phyloP scores from a whole-genome alignment of 1,284 basidiomycete species.

The Rhodotorula sp. region DNA sequence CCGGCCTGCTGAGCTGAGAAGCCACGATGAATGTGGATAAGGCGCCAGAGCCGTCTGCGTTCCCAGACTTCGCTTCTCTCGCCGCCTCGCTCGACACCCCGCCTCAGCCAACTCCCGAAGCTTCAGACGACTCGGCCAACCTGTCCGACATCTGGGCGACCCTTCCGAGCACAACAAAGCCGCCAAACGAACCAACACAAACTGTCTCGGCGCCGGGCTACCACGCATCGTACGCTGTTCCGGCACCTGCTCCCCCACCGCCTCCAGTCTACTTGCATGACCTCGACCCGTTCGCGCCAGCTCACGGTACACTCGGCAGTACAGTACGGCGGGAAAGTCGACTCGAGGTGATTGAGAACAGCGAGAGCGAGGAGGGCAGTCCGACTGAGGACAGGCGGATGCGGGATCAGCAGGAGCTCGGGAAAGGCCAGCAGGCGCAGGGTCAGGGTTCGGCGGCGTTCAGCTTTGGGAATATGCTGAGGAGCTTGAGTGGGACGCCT shows the following conservation, averaged over 20 bases:
- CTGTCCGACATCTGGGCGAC: slow-evolving; percentile 19
- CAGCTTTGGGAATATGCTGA: slow-evolving; percentile 19
- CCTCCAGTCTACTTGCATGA: slow-evolving; percentile 10
- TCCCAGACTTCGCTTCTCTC: slow-evolving; percentile 15
- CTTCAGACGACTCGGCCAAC: not conserved
- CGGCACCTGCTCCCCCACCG: slow-evolving; percentile 4
- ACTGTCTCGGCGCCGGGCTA: not conserved
- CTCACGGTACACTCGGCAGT: slow-evolving; percentile 10
- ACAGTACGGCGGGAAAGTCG: slow-evolving; percentile 4
- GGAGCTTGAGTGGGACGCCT: slow-evolving; percentile 15
- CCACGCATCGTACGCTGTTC: not conserved
- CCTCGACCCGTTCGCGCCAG: slow-evolving; percentile 24
- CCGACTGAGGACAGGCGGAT: not conserved
- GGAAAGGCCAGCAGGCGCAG: no score
- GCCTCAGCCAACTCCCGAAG: not conserved
- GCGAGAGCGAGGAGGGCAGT: slow-evolving; percentile 11
- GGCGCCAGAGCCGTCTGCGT: not conserved
- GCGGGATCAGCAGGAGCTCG: not conserved
- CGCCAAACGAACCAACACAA: not conserved
- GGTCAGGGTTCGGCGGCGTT: slow-evolving; percentile 6
- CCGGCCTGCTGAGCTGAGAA: not conserved
- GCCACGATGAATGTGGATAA: not conserved
- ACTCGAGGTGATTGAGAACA: slow-evolving; percentile 22
- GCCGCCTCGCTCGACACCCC: not conserved
- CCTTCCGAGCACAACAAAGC: not conserved